phyloP scores from a whole-genome alignment of 768 basidiomycete species.

The Xerocomellus dryophilus region DNA sequence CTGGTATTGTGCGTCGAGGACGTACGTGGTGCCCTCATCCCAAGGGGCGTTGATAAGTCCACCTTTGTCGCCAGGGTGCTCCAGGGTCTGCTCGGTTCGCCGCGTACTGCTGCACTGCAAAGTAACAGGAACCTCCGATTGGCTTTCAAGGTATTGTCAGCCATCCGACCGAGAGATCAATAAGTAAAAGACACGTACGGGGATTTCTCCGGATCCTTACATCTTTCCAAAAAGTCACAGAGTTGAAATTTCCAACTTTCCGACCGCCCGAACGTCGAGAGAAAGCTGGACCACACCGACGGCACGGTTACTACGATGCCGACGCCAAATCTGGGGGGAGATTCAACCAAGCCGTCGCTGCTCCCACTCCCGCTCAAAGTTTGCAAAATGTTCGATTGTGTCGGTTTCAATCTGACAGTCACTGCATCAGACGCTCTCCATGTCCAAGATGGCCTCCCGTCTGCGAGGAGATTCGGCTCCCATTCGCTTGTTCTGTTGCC shows the following conservation, averaged over 20 bases:
- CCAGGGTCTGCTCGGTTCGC: constrained; percentile 48
- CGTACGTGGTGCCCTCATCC: constrained; percentile 52
- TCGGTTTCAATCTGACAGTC: not conserved
- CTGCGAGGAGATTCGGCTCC: constrained; percentile 13
- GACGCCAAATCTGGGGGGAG: no score
- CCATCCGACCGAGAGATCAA: not conserved
- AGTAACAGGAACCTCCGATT: constrained; percentile 49
- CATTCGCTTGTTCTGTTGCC: constrained; percentile 13
- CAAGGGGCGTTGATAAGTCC: constrained; percentile 52
- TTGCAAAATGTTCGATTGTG: no score
- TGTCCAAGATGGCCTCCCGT: constrained; percentile 5
- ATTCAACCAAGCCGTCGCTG: no score
- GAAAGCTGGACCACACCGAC: no score
- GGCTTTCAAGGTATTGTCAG: constrained; percentile 28
- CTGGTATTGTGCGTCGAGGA: not conserved
- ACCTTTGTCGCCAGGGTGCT: constrained; percentile 54
- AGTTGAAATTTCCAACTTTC: no score
- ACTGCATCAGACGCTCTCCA: constrained; percentile 12
- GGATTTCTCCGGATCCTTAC: constrained; percentile 42
- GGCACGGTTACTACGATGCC: no score
- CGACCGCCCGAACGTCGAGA: no score
- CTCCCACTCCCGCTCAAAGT: no score
- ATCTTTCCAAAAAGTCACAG: constrained; percentile 30
- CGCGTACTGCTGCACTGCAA: constrained; percentile 54
- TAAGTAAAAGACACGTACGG: constrained; percentile 35